phyloP scores from a whole-genome alignment of 2,329 filamentous ascomycete species.

The Trichoderma atrobrunneum region DNA sequence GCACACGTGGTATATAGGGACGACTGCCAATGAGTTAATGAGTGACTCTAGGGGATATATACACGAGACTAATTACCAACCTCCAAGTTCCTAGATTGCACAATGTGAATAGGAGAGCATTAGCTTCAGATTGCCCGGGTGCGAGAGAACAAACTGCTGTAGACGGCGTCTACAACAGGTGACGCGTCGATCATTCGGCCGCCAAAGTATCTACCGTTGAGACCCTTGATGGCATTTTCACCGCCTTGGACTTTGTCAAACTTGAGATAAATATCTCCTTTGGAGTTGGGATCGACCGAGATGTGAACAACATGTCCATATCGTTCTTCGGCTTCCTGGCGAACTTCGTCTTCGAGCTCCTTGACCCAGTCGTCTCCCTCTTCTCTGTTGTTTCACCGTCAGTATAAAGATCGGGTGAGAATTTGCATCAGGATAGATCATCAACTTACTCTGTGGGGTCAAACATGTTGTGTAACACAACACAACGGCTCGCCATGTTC shows the following conservation, averaged over 20 bases:
- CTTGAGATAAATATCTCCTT: slow-evolving; percentile 97
- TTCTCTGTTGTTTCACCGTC: slow-evolving; percentile 58
- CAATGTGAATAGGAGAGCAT: slow-evolving; percentile 45
- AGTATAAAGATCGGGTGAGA: slow-evolving; percentile 26
- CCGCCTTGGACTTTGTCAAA: slow-evolving; percentile 94
- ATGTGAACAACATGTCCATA: slow-evolving; percentile 99
- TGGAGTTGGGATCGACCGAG: slow-evolving; percentile 85
- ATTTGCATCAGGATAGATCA: background rate
- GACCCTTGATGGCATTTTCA: slow-evolving; percentile 95
- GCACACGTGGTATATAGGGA: slow-evolving; percentile 2
- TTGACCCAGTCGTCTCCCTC: slow-evolving; percentile 86
- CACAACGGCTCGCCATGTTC: slow-evolving; percentile 89
- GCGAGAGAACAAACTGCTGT: slow-evolving; percentile 92
- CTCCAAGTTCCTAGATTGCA: slow-evolving; percentile 48
- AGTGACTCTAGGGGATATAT: background rate
- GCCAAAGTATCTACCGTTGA: slow-evolving; percentile 96
- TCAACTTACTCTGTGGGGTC: slow-evolving; percentile 79
- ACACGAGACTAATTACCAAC: slow-evolving; percentile 30
- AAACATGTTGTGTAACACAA: slow-evolving; percentile 95
- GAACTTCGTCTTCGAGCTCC: slow-evolving; percentile 90
- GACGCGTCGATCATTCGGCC: slow-evolving; percentile 89
- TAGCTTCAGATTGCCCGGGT: slow-evolving; percentile 75
- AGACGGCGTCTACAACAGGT: slow-evolving; percentile 96
- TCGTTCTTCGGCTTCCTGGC: slow-evolving; percentile 86
- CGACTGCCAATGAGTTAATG: background rate